Evolutionary conservation across 1,139 yeast genomes (phyloP).

Genomic region (Starmera stellimalicola): DNA sequence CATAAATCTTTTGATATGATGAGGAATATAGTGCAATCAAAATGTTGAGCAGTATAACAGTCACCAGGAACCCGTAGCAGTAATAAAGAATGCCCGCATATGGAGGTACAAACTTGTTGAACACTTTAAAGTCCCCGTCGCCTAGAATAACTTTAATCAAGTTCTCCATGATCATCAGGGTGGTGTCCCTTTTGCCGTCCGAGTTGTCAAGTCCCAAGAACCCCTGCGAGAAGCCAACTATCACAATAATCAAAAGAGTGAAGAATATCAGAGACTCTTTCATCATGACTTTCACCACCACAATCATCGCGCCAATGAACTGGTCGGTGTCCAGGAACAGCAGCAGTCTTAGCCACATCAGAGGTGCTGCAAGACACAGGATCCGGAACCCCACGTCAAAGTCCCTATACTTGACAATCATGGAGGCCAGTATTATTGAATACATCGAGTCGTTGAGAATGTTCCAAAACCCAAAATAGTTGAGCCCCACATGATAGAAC

Average conservation of each 20-base stretch:
- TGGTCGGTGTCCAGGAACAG: constrained; percentile 70
- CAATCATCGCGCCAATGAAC: constrained; percentile 85
- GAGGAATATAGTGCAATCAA: constrained; percentile 78
- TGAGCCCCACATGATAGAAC: constrained; percentile 65
- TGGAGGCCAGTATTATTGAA: constrained; percentile 39
- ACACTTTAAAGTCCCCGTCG: constrained; percentile 61
- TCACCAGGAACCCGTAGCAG: constrained; percentile 63
- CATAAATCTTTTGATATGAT: constrained; percentile 75
- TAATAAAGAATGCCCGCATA: constrained; percentile 74
- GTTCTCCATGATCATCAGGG: constrained; percentile 52
- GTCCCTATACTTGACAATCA: constrained; percentile 43
- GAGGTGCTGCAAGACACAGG: constrained; percentile 74
- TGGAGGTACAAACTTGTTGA: constrained; percentile 70
- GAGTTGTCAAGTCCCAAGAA: constrained; percentile 81
- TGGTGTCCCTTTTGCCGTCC: constrained; percentile 75
- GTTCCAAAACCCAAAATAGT: constrained; percentile 72
- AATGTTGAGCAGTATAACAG: constrained; percentile 69
- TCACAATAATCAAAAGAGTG: constrained; percentile 58
- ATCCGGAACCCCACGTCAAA: constrained; percentile 52
- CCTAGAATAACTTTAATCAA: constrained; percentile 67
- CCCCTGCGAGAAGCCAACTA: constrained; percentile 78
- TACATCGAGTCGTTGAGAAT: constrained; percentile 70
- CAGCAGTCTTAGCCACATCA: constrained; percentile 76
- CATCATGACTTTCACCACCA: constrained; percentile 79
- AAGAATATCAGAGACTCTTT: constrained; percentile 76